Base-by-base conservation (phyloP, 2,329 filamentous ascomycete species). In the Blastomyces emzantsi region DNA sequence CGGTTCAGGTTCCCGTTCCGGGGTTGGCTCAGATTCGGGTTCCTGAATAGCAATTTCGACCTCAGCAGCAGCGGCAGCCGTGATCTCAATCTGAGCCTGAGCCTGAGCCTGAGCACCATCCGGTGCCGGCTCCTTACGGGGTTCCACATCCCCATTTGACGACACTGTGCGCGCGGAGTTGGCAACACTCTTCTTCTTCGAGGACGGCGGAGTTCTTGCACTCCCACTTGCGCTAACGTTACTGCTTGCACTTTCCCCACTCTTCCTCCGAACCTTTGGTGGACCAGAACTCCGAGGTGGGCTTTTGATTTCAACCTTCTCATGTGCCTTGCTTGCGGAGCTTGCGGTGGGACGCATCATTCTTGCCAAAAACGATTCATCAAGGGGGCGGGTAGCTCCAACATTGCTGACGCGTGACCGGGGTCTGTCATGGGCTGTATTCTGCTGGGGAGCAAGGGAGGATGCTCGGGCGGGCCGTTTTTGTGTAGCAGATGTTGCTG, bases 321-420 rank as follows among this genome's bases (percentile, higher is more conserved):
- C 80, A 60, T 81, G 78, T 17, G 73, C 71, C 67, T 82, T 82
- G 66, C 73, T 80, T 9, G 79, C 78, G 60, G 79, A 81, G 66
- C 79, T 80, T 41, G 79, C 77, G 15, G 80, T 82, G 28, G 80
- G 80, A 5, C 80, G 76, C 78, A 81, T 82, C 79, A 82, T 81
- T 62, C 80, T 73, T 17, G 79, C 79, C 43, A 82, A 70, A 67
- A 81, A 82, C 0, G 77, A 72, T 41, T 81, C 78, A 64, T 79
- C 78, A 4, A 77, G 71, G 8, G 75, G 73, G 62, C 73, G 77
- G 28, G 74, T 63, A 61, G 68, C 71, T 19, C 58, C 61, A 52
- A 54, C 69, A 58, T 73, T 75, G 68, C 78, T 79, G 28, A 70
- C 66, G 28, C 78, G 76, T 28, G 79, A 78, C 57, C 73, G 73